Base-by-base conservation (phyloP, 148 eudicot species). In the Rhododendron williamsianum region DNA sequence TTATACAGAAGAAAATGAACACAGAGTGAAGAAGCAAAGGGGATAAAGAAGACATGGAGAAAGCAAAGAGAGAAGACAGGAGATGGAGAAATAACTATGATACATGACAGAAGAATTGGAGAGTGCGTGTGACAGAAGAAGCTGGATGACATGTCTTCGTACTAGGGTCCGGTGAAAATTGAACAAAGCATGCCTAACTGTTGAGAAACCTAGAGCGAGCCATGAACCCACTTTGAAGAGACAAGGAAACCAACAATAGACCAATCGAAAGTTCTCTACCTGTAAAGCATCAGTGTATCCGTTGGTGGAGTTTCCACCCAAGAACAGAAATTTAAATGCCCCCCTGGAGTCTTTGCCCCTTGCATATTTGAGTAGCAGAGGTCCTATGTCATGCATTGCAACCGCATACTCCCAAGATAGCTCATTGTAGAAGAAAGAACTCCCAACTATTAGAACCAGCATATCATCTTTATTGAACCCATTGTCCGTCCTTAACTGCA, bases 401-500 rank as follows among this genome's bases (percentile, higher is more conserved):
- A 94, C 92, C 15, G 98, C 96, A 91, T 95, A 95, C 86, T 95
- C 96, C 99, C 91, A 95, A 65, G 96, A 92, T 78, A 97, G 87
- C 84, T 94, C 96, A 90, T 92, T 90, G 92, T 89, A 95, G 82
- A 97, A 93, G 88, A 94, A 91, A 45, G 96, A 94, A 90, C 93
- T 94, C 80, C 98, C 99, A 90, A 94, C 90, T 88, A 95, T 86
- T 82, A 95, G 86, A 89, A 97, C 93, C 87, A 97, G 87, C 81
- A 94, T 81, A 80, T 95, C 99, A 87, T 95, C 96, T 84, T 90
- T 65, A 86, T 83, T 83, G 87, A 91, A 91, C 65, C 94, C 95
- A 87, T 87, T 87, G 83, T 87, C 90, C 87, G 49, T 83, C 88
- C 98, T 87, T 89, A 93, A 88, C 87, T 86, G 85, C 77, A 84